Evolutionary conservation across 1,284 basidiomycete species (phyloP).

Genomic region (Megacollybia platyphylla): DNA sequence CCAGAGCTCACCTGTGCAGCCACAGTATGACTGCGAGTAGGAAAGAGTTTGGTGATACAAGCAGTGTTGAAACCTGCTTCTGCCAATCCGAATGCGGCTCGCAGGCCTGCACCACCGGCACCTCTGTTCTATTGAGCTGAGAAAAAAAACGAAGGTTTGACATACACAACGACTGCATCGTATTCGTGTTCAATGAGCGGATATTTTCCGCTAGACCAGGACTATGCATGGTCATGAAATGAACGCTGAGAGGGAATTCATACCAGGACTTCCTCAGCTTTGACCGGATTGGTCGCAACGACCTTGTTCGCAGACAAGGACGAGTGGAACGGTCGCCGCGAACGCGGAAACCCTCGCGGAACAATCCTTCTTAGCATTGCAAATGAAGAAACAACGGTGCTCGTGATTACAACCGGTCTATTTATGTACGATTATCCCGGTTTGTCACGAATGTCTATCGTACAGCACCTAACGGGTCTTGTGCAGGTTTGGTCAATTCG

Average conservation of each 20-base stretch:
- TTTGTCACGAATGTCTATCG: conserved; percentile 1
- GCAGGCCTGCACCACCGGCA: conserved; percentile 95
- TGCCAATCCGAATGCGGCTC: conserved; percentile 97
- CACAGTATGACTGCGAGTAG: conserved; percentile 98
- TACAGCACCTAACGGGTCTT: conserved; percentile 56
- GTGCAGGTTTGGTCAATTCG: conserved; percentile 12
- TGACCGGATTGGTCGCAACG: conserved; percentile 66
- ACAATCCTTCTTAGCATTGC: conserved; percentile 30
- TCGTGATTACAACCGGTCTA: too few species aligned
- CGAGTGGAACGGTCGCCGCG: conserved; percentile 48
- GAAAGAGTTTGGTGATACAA: conserved; percentile 98
- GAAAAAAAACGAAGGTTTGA: conserved; percentile 9
- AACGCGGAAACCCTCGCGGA: conserved; percentile 29
- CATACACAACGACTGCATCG: conserved; percentile 93
- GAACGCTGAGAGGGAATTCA: conserved; percentile 9
- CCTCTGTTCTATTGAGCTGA: conserved; percentile 41
- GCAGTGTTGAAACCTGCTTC: conserved; percentile 98
- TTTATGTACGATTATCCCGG: too few species aligned
- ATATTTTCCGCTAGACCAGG: conserved; percentile 77
- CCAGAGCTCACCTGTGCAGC: conserved; percentile 77
- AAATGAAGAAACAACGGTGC: conserved; percentile 3
- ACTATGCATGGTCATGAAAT: conserved; percentile 22
- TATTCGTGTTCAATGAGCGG: conserved; percentile 97
- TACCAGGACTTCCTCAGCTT: conserved; percentile 77
- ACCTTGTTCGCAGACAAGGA: conserved; percentile 48